Conservation (phyloP, 345 rosid species). For the Carallia pectinifolia region DNA sequence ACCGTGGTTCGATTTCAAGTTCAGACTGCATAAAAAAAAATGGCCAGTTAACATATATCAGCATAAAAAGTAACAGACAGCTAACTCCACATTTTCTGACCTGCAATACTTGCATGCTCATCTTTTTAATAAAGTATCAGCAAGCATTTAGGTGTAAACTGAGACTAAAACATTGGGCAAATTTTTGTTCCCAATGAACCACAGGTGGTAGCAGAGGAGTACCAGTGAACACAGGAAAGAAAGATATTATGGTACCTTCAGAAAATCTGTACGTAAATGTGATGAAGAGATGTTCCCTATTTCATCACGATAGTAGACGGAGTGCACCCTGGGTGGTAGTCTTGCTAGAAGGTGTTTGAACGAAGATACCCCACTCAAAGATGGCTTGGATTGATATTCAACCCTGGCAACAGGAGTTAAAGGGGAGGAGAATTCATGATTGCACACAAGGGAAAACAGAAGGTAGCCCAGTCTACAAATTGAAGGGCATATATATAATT, state of each 20-base stretch:
- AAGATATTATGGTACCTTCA: conserved; percentile 39
- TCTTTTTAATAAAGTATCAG: conserved; percentile 1
- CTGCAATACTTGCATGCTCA: background rate
- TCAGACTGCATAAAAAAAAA: conserved; percentile 65
- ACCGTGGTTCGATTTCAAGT: conserved; percentile 92
- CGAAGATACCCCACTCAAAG: conserved; percentile 68
- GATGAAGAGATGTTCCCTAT: conserved; percentile 95
- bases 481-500: no score
- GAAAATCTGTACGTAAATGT: conserved; percentile 62
- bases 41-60: conserved; percentile 9
- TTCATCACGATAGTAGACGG: conserved; percentile 91
- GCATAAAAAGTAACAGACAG: conserved; percentile 7
- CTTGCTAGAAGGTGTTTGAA: conserved; percentile 73
- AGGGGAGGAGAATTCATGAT: background rate
- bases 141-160: background rate
- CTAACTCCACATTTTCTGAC: background rate
- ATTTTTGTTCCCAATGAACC: background rate
- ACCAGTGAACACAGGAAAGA: background rate
- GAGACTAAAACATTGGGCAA: conserved; percentile 4
- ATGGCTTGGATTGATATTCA: conserved; percentile 82
- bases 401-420: conserved; percentile 61
- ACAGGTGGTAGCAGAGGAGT: background rate
- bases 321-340: conserved; percentile 91
- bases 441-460: no score
- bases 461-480: no score